Base-by-base conservation (phyloP, 495 filamentous ascomycete genomes). In the Terfezia boudieri region DNA sequence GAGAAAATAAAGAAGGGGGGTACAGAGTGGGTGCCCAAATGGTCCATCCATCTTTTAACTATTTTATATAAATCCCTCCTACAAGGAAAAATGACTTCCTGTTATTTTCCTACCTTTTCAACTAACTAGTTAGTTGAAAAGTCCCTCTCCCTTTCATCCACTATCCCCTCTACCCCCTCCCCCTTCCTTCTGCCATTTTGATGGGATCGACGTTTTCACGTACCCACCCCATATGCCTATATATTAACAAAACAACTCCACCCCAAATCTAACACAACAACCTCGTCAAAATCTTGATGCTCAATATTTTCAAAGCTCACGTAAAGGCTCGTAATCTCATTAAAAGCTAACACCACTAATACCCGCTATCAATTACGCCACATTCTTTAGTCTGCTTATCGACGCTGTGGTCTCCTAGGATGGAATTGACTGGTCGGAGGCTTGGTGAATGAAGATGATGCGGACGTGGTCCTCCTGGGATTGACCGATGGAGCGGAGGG, bases 321-420 rank as follows among this genome's bases (percentile, higher is more conserved):
- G 57, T 80, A 84, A 43, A 99, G 73, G 54, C 84, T 80, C 69
- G 85, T 86, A 67, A 96, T 89, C 57, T 90, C 82, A 22, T 71
- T 71, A 11, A 74, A n/a, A 68, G 61, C 83, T 79, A 60, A 94
- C 86, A 54, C 83, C 73, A 69, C 83, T 93, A 58, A 99, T 82
- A 70, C 96, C 92, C 20, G 92, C 90, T 89, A 99, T 94, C 56
- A 96, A 72, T 65, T 96, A 99, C 22, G 92, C 92, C 68, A 84
- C 81, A 68, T 95, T 88, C 59, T 86, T 90, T 71, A 71, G 87
- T 95, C 67, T 99, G 92, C 72, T 94, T 95, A 66, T 94, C 90
- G 57, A 99, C 86, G 64, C 96, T 99, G 70, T 99, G 88, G 55
- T 90, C 80, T 14, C 79, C 84, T 56, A 96, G 77, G 55, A 95